Conservation (phyloP, 495 filamentous ascomycete genomes). For the Symbiotaphrina buchneri region DNA sequence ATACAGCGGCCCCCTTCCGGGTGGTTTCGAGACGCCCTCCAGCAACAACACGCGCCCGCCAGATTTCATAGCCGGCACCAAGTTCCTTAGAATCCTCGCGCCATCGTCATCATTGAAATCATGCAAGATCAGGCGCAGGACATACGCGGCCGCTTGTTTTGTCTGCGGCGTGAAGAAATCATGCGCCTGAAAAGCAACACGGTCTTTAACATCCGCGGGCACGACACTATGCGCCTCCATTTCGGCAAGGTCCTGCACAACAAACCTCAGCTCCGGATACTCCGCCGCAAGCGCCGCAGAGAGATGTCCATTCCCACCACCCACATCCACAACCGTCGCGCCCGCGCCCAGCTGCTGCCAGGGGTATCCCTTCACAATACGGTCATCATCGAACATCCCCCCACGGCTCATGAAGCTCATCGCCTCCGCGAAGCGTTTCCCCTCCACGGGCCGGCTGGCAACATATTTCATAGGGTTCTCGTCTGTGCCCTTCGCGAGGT, state of each 20-base stretch:
- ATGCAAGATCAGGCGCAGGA: constrained; percentile 30
- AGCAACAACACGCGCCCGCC: constrained; percentile 6
- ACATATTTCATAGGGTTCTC: constrained; percentile 6
- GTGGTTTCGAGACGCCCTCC: constrained; percentile 1
- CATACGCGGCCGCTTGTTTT: constrained; percentile 26
- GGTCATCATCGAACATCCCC: background rate
- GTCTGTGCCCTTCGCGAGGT: constrained; percentile 11
- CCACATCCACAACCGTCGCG: constrained; percentile 3
- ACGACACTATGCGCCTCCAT: background rate
- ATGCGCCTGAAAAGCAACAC: constrained; percentile 21
- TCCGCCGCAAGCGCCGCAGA: constrained; percentile 2
- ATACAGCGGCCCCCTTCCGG: too few relatives aligned
- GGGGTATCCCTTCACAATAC: background rate
- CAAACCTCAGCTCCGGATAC: constrained; percentile 3
- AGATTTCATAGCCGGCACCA: constrained; percentile 18
- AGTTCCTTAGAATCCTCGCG: constrained; percentile 16
- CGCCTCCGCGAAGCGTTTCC: background rate
- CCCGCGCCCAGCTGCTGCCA: background rate
- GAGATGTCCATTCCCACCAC: background rate
- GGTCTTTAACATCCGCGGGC: constrained; percentile 7
- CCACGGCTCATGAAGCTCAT: constrained; percentile 1
- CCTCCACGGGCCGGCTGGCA: constrained; percentile 1
- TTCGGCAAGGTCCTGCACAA: constrained; percentile 5
- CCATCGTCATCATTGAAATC: constrained; percentile 23
- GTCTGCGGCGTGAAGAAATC: constrained; percentile 26